A percentile compares a stretch with the other conserved stretches of the same genome.
These are phyloP conservation scores for Curvularia eragrostidis DNA, from an alignment of 2,329 filamentous ascomycete species.

Conservation along the genomic window DNA sequence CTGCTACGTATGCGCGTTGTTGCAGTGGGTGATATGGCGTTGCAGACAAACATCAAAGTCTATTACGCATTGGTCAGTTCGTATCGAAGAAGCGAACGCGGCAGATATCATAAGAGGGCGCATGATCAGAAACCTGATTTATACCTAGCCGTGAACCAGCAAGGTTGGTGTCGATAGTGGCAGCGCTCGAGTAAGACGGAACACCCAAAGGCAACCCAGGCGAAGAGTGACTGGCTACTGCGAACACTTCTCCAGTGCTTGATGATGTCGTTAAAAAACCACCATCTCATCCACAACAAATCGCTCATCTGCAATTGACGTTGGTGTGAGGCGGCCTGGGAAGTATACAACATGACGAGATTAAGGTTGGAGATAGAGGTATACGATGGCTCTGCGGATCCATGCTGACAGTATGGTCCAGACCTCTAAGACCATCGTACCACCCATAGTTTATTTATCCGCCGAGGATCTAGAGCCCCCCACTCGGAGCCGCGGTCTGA, in stretches of 20 bases:
- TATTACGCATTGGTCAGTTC: neutral
- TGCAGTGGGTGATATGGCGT: neutral
- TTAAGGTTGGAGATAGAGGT: neutral
- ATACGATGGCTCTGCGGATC: neutral
- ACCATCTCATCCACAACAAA: neutral
- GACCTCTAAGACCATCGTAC: neutral
- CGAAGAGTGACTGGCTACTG: neutral
- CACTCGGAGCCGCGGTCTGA: neutral
- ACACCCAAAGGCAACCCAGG: neutral
- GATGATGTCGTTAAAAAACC: neutral
- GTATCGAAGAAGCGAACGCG: neutral
- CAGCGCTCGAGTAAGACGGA: neutral
- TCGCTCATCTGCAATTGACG: neutral
- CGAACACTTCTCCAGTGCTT: neutral
- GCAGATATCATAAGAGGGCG: neutral
- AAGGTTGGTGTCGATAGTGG: neutral
- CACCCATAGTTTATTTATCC: neutral
- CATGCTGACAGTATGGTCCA: neutral
- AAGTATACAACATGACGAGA: neutral
- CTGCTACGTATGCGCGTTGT: conserved; percentile 12
- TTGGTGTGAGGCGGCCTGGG: neutral
- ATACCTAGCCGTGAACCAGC: neutral
- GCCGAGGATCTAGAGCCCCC: neutral
- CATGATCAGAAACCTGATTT: neutral
- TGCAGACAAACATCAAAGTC: neutral